Conservation (phyloP, 108 stramenopile genomes). For the Fragilaria crotonensis region DNA sequence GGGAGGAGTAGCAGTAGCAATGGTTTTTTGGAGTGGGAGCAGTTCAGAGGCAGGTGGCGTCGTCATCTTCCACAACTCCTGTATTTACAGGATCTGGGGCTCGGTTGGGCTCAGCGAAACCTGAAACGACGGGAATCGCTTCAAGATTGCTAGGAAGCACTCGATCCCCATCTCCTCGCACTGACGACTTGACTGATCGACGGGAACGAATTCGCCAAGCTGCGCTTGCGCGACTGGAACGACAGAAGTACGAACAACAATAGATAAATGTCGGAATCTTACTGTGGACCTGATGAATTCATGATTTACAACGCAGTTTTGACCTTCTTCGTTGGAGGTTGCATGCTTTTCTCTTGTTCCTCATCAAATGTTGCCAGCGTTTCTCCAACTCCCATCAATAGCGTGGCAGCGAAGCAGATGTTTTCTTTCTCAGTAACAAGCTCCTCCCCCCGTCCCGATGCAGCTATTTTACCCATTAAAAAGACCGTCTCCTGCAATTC, state of each 20-base stretch:
- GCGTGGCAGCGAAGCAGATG: constrained; percentile 55
- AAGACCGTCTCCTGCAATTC: constrained; percentile 51
- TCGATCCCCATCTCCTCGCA: neutral
- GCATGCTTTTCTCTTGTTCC: neutral
- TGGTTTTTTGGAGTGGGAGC: constrained; percentile 26
- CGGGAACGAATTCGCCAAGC: constrained; percentile 75
- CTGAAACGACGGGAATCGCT: constrained; percentile 8
- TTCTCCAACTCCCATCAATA: constrained; percentile 70
- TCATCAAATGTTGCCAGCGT: constrained; percentile 39
- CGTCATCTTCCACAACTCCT: constrained; percentile 10
- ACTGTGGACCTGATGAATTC: neutral
- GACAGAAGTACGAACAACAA: neutral
- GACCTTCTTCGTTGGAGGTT: constrained; percentile 17
- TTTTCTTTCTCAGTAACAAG: constrained; percentile 65
- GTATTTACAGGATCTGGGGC: constrained; percentile 49
- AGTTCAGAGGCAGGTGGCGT: constrained; percentile 14
- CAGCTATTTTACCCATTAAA: constrained; percentile 53
- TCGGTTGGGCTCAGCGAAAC: constrained; percentile 28
- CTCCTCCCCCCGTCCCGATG: constrained; percentile 24
- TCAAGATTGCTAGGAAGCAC: constrained; percentile 24
- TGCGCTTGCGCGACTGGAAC: constrained; percentile 63
- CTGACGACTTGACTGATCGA: constrained; percentile 68
- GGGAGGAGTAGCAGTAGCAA: constrained; percentile 19
- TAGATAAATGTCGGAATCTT: neutral
- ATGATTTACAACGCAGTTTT: neutral